These are phyloP conservation scores for Diddensiella santjacobensis DNA, from an alignment of 805 yeast genomes.

Conservation along the genomic window DNA sequence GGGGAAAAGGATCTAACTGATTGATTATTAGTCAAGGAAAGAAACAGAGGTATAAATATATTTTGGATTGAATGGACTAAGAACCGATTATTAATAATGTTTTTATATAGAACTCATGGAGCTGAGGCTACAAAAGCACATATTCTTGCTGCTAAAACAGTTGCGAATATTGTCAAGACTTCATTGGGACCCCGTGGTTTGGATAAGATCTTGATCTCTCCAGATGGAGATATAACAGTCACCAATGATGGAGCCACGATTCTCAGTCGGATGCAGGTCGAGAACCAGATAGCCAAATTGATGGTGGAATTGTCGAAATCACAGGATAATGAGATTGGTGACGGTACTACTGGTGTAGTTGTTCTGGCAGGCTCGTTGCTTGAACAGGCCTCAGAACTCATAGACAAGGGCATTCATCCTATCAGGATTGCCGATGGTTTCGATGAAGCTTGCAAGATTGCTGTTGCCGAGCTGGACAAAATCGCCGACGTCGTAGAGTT, in stretches of 20 bases:
- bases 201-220: conserved; percentile 90
- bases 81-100: not conserved
- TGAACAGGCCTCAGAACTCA: conserved; percentile 90
- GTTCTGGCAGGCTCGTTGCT: conserved; percentile 91
- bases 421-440: conserved; percentile 95
- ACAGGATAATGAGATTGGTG: conserved; percentile 98
- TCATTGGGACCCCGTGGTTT: conserved; percentile 98
- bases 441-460: conserved; percentile 93
- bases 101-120: conserved; percentile 54
- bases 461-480: conserved; percentile 68
- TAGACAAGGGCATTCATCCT: conserved; percentile 97
- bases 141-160: conserved; percentile 91
- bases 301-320: conserved; percentile 90
- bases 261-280: conserved; percentile 90
- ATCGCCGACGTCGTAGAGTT: conserved; percentile 66
- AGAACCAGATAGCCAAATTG: conserved; percentile 92
- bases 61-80: too few relatives aligned
- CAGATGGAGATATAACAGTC: conserved; percentile 96
- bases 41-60: conserved; percentile 14
- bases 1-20: not conserved
- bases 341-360: conserved; percentile 98
- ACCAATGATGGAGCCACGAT: conserved; percentile 99
- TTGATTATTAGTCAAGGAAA: conserved; percentile 12
- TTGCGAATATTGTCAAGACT: conserved; percentile 85
- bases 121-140: conserved; percentile 77